phyloP scores from a whole-genome alignment of 1,139 yeast species.

The Saccharomycopsis crataegensis region DNA sequence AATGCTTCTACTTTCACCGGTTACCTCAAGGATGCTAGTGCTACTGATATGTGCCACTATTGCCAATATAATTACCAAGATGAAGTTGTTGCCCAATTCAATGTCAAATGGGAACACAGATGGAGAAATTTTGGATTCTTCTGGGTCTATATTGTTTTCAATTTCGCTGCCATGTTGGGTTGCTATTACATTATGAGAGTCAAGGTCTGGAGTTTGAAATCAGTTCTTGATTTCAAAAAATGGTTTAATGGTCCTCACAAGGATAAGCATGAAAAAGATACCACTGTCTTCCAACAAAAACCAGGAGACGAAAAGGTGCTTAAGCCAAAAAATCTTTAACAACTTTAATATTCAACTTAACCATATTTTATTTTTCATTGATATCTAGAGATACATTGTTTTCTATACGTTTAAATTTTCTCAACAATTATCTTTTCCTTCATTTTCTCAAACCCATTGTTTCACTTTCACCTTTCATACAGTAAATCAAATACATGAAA shows the following conservation, averaged over 20 bases:
- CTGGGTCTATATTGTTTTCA: constrained; percentile 41
- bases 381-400: no score
- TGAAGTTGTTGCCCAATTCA: constrained; percentile 35
- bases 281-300: constrained; percentile 31
- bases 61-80: constrained; percentile 40
- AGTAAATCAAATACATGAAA: no score
- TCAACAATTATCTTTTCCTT: no score
- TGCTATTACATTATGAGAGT: constrained; percentile 29
- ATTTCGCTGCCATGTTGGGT: constrained; percentile 36
- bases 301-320: constrained; percentile 33
- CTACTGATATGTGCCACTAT: constrained; percentile 38
- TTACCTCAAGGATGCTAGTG: constrained; percentile 34
- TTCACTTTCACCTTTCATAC: no score
- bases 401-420: no score
- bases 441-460: no score
- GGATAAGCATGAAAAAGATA: constrained; percentile 37
- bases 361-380: no score
- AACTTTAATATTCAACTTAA: neutral
- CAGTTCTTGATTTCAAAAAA: constrained; percentile 27
- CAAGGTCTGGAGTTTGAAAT: constrained; percentile 27
- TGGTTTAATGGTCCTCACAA: constrained; percentile 31
- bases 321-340: constrained; percentile 6
- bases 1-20: constrained; percentile 33
- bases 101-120: constrained; percentile 36
- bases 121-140: constrained; percentile 59